These are phyloP conservation scores for Mucor ambiguus DNA, from an alignment of 371 early-diverging fungal species.

Conservation along the genomic window DNA sequence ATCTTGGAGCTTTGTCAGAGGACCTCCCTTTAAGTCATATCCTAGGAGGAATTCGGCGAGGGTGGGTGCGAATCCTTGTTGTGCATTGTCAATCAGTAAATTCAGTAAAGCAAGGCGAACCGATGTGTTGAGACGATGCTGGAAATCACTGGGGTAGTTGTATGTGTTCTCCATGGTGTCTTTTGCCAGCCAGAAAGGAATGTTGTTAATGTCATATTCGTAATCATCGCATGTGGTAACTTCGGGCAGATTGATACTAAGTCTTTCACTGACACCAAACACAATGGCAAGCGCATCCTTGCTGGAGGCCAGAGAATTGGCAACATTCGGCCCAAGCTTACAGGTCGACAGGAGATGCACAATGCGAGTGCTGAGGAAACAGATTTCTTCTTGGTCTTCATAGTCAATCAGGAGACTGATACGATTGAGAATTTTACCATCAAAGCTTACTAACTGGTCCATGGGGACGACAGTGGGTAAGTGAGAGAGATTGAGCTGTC, in stretches of 20 bases:
- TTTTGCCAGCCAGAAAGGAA: slow-evolving; percentile 48
- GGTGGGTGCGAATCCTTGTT: slow-evolving; percentile 57
- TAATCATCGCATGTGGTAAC: slow-evolving; percentile 45
- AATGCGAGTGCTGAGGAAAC: slow-evolving; percentile 74
- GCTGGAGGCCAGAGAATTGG: slow-evolving; percentile 67
- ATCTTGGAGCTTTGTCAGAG: slow-evolving; percentile 43
- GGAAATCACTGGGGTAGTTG: slow-evolving; percentile 21
- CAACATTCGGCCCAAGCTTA: slow-evolving; percentile 65
- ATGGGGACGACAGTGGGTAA: slow-evolving; percentile 67
- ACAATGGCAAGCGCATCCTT: slow-evolving; percentile 68
- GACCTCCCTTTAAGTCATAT: slow-evolving; percentile 47
- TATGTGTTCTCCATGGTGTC: slow-evolving; percentile 28
- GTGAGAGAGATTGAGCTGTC: slow-evolving; percentile 26
- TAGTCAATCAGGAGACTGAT: slow-evolving; percentile 72
- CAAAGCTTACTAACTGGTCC: slow-evolving; percentile 78
- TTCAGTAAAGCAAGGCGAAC: slow-evolving; percentile 77
- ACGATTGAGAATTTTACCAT: slow-evolving; percentile 65
- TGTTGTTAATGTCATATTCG: slow-evolving; percentile 47
- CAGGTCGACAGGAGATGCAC: slow-evolving; percentile 64
- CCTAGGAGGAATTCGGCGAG: slow-evolving; percentile 90
- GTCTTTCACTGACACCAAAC: slow-evolving; percentile 76
- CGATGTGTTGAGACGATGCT: slow-evolving; percentile 35
- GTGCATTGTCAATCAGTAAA: slow-evolving; percentile 66
- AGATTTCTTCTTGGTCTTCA: slow-evolving; percentile 68
- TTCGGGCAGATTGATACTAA: slow-evolving; percentile 66